phyloP scores from a whole-genome alignment of 2,329 filamentous ascomycete species.

The Pseudopyrenochaeta lycopersici region DNA sequence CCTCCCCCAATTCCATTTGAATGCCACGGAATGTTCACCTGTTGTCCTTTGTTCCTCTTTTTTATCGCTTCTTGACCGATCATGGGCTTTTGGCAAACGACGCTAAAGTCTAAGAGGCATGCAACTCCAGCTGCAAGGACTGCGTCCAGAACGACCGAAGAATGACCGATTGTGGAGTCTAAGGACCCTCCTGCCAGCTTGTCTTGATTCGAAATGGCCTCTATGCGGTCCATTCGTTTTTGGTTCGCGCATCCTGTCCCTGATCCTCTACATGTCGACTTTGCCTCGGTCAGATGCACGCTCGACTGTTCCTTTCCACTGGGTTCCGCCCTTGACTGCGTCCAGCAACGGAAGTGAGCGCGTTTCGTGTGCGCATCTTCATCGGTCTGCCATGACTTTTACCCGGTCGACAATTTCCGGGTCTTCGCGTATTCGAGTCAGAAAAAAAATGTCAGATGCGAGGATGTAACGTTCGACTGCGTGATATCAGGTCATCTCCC shows the following conservation, averaged over 20 bases:
- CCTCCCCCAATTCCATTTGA: not conserved
- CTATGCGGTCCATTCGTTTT: slow-evolving; percentile 8
- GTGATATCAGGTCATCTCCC: slow-evolving; percentile 6
- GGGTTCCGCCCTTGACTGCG: slow-evolving; percentile 11
- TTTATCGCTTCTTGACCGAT: slow-evolving; percentile 5
- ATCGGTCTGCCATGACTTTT: slow-evolving; percentile 11
- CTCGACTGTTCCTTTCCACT: slow-evolving; percentile 24
- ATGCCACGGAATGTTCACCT: not conserved
- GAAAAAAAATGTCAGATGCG: slow-evolving; percentile 2
- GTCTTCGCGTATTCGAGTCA: slow-evolving; percentile 9
- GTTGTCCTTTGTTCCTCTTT: not conserved
- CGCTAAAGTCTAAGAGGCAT: slow-evolving; percentile 13
- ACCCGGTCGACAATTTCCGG: slow-evolving; percentile 6
- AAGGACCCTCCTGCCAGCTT: slow-evolving; percentile 26
- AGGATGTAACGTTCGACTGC: not conserved
- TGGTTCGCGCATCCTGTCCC: slow-evolving; percentile 9
- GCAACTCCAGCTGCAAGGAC: slow-evolving; percentile 9
- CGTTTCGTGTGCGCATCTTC: slow-evolving; percentile 11
- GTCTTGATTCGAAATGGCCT: slow-evolving; percentile 26
- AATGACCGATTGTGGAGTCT: slow-evolving; percentile 36
- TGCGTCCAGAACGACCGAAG: slow-evolving; percentile 36
- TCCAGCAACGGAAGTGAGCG: slow-evolving; percentile 18
- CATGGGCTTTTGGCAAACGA: slow-evolving; percentile 24
- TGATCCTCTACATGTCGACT: slow-evolving; percentile 12
- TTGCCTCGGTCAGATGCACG: slow-evolving; percentile 19